A percentile compares a stretch with the other conserved stretches of the same genome.
phyloP scores from a whole-genome alignment of 1,284 basidiomycete species.

The Microbotryomycetes sp. region DNA sequence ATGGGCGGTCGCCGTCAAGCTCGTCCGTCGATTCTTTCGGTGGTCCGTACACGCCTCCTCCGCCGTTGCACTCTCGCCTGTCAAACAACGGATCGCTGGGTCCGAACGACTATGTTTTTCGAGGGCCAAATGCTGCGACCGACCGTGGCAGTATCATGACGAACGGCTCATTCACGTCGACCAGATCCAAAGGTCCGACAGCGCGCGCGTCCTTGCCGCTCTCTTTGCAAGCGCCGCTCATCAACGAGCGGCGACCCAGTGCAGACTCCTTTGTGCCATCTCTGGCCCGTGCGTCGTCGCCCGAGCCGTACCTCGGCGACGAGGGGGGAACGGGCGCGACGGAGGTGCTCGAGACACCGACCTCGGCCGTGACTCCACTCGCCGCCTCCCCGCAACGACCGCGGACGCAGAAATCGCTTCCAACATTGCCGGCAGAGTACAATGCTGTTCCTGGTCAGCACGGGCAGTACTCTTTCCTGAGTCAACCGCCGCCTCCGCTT shows the following conservation, averaged over 20 bases:
- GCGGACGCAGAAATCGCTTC: conserved; percentile 16
- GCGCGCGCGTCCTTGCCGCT: not conserved
- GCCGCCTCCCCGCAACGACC: not conserved
- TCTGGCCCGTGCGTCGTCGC: not conserved
- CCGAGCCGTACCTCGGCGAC: conserved; percentile 3
- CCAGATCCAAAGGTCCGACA: not conserved
- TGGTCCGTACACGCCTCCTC: conserved; percentile 22
- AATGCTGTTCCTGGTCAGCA: not conserved
- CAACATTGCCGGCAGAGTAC: conserved; percentile 11
- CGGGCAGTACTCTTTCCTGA: not conserved
- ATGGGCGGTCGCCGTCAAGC: conserved; percentile 20
- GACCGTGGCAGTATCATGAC: conserved; percentile 22
- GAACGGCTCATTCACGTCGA: conserved; percentile 10
- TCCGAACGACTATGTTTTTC: not conserved
- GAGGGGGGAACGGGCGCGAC: not conserved
- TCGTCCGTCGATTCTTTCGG: conserved; percentile 26
- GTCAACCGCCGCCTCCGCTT: not conserved
- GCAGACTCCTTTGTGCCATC: not conserved
- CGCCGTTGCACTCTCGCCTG: not conserved
- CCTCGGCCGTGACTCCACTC: not conserved
- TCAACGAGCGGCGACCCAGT: not conserved
- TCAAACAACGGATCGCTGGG: conserved; percentile 1
- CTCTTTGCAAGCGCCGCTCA: not conserved
- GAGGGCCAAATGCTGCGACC: conserved; percentile 4
- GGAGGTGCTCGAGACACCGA: not conserved